Percentiles rank a stretch among this genome's conserved stretches.
Evolutionary conservation across 129 eudicot genomes (phyloP).

Genomic region (Centaurea solstitialis): DNA sequence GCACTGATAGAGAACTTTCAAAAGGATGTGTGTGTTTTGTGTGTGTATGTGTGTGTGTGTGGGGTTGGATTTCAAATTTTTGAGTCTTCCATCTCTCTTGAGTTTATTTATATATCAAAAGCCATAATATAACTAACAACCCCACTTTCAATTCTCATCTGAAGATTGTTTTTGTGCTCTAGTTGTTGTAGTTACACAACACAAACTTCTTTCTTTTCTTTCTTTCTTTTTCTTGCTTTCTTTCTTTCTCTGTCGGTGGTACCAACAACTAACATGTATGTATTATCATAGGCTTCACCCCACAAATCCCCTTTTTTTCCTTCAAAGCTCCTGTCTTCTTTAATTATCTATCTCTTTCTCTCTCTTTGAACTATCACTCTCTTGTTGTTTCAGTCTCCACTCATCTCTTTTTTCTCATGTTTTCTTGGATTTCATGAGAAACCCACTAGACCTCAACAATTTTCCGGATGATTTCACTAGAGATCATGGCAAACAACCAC

Average conservation of each 20-base stretch:
- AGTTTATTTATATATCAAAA: conserved; percentile 23
- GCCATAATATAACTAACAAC: not conserved
- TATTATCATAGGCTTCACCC: conserved; percentile 31
- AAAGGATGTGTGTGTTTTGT: no score
- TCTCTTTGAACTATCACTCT: conserved; percentile 23
- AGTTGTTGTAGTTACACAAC: not conserved
- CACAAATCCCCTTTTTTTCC: conserved; percentile 9
- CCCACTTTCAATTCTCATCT: conserved; percentile 24
- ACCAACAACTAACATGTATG: conserved; percentile 10
- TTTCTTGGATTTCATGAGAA: conserved; percentile 68
- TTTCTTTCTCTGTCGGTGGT: conserved; percentile 57
- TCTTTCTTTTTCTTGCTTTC: conserved; percentile 23
- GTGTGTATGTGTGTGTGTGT: no score
- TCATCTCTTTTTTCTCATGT: not conserved
- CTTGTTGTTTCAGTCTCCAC: conserved; percentile 18
- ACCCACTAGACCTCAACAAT: conserved; percentile 92
- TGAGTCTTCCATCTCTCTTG: no score
- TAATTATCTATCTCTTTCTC: not conserved
- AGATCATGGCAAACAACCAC: conserved; percentile 59
- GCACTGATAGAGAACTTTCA: conserved; percentile 57
- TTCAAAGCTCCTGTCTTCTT: not conserved
- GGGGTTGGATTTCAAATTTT: no score
- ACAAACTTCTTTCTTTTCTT: not conserved
- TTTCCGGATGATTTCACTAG: conserved; percentile 77
- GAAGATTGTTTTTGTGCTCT: conserved; percentile 21